Base-by-base conservation (phyloP, 2,329 filamentous ascomycete genomes). In the Lasiodiplodia sp. region DNA sequence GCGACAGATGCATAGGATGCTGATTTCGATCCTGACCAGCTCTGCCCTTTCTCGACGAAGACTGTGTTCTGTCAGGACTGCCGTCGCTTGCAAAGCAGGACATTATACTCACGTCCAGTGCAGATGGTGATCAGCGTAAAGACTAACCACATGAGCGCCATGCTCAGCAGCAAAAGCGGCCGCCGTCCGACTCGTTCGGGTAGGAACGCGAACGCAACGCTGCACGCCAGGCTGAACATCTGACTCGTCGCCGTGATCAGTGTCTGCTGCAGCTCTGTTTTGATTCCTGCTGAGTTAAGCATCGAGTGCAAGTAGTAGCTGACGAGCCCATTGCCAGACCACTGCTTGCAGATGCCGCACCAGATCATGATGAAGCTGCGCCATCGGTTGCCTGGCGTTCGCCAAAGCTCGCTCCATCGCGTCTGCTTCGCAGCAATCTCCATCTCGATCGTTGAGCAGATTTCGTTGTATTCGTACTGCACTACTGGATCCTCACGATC, bases 381-480 rank as follows among this genome's bases (percentile, higher is more conserved):
- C 71, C 84, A 83, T 31, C 86, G 82, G 74, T 88, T 89, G 44
- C 85, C 86, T 8, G 63, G 63, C 6, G 63, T 66, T 21, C 63
- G 63, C 63, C 63, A 66, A 2, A 66, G 52, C 38, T 66, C 63
- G 23, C 51, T 55, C 63, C 63, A 66, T 37, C n/a, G n/a, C 1
- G 65, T 67, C 38, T 67, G 65, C 65, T 60, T 67, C 16, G 65
- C 65, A 2, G 52, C 65, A 28, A 84, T 84, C 73, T 91, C 89
- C 70, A 88, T 79, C 65, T 81, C 79, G 68, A 91, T 86, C 14
- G 88, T 89, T 74, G 89, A 85, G 73, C 85, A 86, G 77, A 92
- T 92, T 79, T 92, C 89, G 65, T 84, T 84, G 76, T 84, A 90
- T 76, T 92, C 88, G 75, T 89, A 89, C 72, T 89, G 86, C 11